Conservation (phyloP, 495 filamentous ascomycete genomes). For the Copromyces sp. region DNA sequence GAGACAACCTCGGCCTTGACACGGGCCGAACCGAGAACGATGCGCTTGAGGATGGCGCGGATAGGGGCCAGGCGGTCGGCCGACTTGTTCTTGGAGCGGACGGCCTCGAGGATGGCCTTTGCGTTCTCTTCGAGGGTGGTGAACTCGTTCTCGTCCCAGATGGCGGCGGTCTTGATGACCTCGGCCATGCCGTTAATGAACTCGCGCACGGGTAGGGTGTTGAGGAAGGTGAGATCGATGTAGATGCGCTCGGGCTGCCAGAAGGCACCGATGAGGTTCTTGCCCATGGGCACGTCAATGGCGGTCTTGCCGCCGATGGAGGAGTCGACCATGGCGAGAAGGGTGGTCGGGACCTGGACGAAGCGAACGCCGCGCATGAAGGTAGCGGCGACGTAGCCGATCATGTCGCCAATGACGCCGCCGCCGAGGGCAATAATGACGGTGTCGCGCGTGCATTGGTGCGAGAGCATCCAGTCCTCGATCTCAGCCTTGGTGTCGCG, state of each 20-base stretch:
- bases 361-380: slow-evolving; percentile 97
- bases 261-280: slow-evolving; percentile 93
- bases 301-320: slow-evolving; percentile 98
- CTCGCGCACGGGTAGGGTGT: slow-evolving; percentile 81
- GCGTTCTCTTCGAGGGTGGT: slow-evolving; percentile 74
- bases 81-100: slow-evolving; percentile 44
- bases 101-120: slow-evolving; percentile 58
- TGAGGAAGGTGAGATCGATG: slow-evolving; percentile 87
- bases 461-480: slow-evolving; percentile 92
- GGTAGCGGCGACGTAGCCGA: slow-evolving; percentile 91
- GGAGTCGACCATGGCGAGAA: slow-evolving; percentile 96
- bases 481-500: slow-evolving; percentile 87
- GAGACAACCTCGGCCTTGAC: slow-evolving; percentile 93
- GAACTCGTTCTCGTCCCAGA: slow-evolving; percentile 87
- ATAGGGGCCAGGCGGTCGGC: slow-evolving; percentile 54
- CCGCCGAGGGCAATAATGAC: slow-evolving; percentile 94
- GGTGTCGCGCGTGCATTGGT: slow-evolving; percentile 87
- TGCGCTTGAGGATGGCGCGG: slow-evolving; percentile 66
- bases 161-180: slow-evolving; percentile 95
- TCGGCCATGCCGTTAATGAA: slow-evolving; percentile 99
- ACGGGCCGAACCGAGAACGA: slow-evolving; percentile 77
- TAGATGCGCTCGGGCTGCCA: slow-evolving; percentile 93
- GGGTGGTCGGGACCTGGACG: slow-evolving; percentile 90
- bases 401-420: slow-evolving; percentile 95
- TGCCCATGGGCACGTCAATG: slow-evolving; percentile 92